Evolutionary conservation across 148 eudicot genomes (phyloP), one percentile per base, ranked within the genome.

Genomic region (Rhododendron ovatum): DNA sequence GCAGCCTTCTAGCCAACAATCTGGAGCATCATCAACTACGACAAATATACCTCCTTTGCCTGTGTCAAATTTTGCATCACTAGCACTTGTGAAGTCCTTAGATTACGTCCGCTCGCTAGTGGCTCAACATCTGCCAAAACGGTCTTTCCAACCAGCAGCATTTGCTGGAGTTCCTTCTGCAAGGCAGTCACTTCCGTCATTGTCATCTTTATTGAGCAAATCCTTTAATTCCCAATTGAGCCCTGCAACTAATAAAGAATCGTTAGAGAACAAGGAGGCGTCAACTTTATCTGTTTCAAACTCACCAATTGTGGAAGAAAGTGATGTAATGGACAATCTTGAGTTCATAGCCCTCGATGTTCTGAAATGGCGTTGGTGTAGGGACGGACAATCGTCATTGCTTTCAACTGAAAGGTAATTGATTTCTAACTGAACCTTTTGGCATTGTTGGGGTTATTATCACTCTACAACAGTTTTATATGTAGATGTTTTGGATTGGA

Each of bases 71-170:
- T 95, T 93, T 93, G 96, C 95, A 85, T 97, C 96, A 57, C 86
- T 84, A 51, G 90, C 98, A 81, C 96, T 97, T 87, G 94, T 91
- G 86, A 95, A 97, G 87, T 97, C 99, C 80, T 89, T 97, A 88
- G 92, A 95, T 87, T 97, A 97, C 90, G 95, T 97, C 65, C 99
- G 98, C 85, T 97, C 99, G 86, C 89, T 97, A 87, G 98, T 97
- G 86, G 94, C 93, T 63, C 98, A 93, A 89, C 91, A 94, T 90
- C 88, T 95, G 76, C 99, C 99, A 84, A 95, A 86, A 83, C 92
- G 94, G 83, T 94, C 96, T 57, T 93, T 95, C 82, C 98, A 97
- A 87, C 94, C 99, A 80, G 96, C 98, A 79, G 95, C 93, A 59
- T 95, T 97, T 89, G 91, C 98, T 88, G 99, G 96, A 88, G 98